A percentile compares a stretch with the other conserved stretches of the same genome.
Conservation (phyloP, 2,329 filamentous ascomycete genomes). For the Pyrenophora tritici-repentis region DNA sequence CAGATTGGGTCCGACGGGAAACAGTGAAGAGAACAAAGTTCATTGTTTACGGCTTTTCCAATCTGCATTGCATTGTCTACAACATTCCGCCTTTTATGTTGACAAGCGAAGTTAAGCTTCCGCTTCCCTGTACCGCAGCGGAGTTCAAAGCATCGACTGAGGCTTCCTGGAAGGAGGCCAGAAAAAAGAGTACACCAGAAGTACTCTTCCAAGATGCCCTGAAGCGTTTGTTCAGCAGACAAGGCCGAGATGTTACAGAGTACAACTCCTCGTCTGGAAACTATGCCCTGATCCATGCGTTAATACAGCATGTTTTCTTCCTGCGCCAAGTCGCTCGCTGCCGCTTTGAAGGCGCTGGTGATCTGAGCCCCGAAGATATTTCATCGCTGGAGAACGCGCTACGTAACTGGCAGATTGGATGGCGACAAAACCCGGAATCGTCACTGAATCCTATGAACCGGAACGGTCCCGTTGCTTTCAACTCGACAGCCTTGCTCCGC, state of each 20-base stretch:
- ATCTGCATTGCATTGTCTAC: constrained; percentile 66
- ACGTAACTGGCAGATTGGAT: constrained; percentile 49
- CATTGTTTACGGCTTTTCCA: constrained; percentile 63
- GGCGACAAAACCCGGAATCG: constrained; percentile 49
- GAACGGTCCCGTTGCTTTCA: constrained; percentile 68
- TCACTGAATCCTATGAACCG: constrained; percentile 57
- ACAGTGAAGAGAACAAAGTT: constrained; percentile 60
- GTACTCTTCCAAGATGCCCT: constrained; percentile 42
- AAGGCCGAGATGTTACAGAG: constrained; percentile 40
- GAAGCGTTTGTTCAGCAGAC: constrained; percentile 40
- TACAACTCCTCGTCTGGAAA: constrained; percentile 57
- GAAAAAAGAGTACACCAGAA: constrained; percentile 28
- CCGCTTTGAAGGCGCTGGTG: constrained; percentile 38
- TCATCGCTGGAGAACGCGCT: constrained; percentile 51
- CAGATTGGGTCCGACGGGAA: constrained; percentile 60
- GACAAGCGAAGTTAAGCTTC: constrained; percentile 59
- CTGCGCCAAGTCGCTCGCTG: constrained; percentile 59
- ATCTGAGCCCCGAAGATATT: constrained; percentile 48
- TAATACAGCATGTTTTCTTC: constrained; percentile 74
- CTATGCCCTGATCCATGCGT: constrained; percentile 72
- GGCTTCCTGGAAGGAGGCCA: constrained; percentile 54
- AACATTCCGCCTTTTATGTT: constrained; percentile 64
- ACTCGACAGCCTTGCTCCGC: constrained; percentile 65
- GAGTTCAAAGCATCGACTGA: constrained; percentile 61
- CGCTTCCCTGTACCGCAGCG: constrained; percentile 59